Evolutionary conservation across 257 asterid species (phyloP).

Genomic region (Solanum ahanhuiri): DNA sequence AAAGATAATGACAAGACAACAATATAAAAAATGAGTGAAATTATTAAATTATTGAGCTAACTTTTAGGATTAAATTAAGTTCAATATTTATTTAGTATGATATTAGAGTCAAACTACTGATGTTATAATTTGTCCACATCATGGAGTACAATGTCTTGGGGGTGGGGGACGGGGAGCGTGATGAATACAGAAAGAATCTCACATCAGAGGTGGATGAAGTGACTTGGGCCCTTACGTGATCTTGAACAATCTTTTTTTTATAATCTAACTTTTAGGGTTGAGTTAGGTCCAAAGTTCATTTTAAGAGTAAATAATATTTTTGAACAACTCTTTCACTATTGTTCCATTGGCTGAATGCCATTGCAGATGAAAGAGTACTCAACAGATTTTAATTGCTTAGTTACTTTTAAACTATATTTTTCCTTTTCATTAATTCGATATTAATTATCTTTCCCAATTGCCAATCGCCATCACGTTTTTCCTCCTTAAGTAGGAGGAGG

Average conservation of each 20-base stretch:
- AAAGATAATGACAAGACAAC: background rate
- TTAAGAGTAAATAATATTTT: background rate
- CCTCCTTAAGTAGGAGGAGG: background rate
- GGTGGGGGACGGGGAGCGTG: background rate
- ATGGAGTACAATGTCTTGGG: background rate
- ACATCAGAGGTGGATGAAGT: background rate
- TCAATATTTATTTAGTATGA: background rate
- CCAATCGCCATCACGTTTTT: background rate
- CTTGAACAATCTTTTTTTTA: no score
- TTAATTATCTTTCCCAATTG: background rate
- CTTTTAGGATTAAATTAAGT: no score
- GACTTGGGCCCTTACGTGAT: no score
- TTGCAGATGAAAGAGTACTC: background rate
- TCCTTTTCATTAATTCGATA: background rate
- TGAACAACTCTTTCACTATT: no score
- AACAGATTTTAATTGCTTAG: background rate
- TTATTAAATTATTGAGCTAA: background rate
- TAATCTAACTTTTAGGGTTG: fast-evolving
- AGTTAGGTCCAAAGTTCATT: no score
- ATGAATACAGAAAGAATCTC: no score
- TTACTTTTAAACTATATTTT: background rate
- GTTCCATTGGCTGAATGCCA: background rate
- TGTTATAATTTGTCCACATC: background rate
- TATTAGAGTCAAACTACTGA: background rate
- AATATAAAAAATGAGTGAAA: background rate